These are phyloP conservation scores for Pythium utonaiense DNA, from an alignment of 352 stramenopile genomes.

Conservation along the genomic window DNA sequence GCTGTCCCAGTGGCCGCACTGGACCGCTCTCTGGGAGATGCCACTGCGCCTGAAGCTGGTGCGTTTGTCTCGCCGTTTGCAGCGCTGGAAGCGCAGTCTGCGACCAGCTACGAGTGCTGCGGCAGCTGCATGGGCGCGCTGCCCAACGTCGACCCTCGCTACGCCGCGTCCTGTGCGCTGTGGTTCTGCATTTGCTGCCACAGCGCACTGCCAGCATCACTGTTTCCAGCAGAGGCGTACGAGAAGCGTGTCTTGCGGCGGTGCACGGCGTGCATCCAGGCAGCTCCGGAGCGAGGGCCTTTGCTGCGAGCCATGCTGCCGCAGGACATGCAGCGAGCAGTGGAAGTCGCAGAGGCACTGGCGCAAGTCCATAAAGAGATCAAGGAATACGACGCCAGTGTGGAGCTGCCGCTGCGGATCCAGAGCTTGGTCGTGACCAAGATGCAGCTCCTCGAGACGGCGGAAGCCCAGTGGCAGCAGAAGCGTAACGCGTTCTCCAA, in stretches of 20 bases:
- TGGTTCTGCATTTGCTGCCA: constrained; percentile 1
- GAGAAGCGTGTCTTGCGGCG: neutral
- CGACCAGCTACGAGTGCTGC: neutral
- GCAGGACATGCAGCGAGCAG: neutral
- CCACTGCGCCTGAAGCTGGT: neutral
- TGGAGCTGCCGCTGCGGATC: neutral
- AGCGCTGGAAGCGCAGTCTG: neutral
- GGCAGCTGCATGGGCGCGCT: neutral
- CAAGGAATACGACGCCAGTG: neutral
- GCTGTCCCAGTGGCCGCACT: neutral
- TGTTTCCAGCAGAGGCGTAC: neutral
- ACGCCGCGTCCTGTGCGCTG: neutral
- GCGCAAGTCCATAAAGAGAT: neutral
- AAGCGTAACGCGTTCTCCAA: neutral
- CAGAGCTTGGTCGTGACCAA: neutral
- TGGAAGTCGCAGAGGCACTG: neutral
- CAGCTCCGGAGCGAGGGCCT: neutral
- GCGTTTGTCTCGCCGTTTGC: neutral
- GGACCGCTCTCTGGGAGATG: neutral
- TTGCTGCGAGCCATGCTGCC: neutral
- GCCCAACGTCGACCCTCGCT: neutral
- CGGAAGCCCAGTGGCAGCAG: neutral
- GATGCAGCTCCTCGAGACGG: neutral
- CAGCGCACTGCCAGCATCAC: neutral
- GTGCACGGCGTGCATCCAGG: neutral